Evolutionary conservation across 495 filamentous ascomycete genomes (phyloP), one percentile per base, ranked within the genome.

Genomic region (Bacidia rubella): DNA sequence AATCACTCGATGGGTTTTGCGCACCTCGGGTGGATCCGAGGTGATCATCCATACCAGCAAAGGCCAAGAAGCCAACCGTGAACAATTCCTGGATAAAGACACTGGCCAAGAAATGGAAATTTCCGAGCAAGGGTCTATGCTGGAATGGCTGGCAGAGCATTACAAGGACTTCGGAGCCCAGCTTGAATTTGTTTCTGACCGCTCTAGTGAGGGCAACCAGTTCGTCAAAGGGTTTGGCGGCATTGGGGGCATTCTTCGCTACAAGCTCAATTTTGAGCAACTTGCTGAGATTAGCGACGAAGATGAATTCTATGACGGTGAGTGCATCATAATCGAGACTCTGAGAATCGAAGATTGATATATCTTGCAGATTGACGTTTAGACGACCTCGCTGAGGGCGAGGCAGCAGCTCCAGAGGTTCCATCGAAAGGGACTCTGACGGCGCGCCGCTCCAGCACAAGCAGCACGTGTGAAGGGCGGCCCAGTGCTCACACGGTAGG

Each of bases 241-340:
- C 62, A 93, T 98, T 59, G 92, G 92, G 54, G 90, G 90, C 44
- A 82, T 98, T 60, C 81, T 98, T 64, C 86, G 92, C 56, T 98
- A 98, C 80, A 97, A 96, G 74, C 86, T 98, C 74, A 98, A 98
- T 74, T 98, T 98, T 74, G 92, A 98, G 72, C 93, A 98, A 68
- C 79, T 98, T 66, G 86, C 85, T 62, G 93, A 98, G 69, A 78
- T 82, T 60, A 82, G 86, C 68, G 90, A 95, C 69, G 92, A 98
- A 69, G 92, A 97, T 74, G 90, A 97, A 63, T 96, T 95, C 74
- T 97, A 97, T 71, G 92, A 97, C 73, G 89, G 83, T 86, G 64
- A 59, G 68, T 57, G 21, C n/a, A 43, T 1, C 7, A 35, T 44
- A 32, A 52, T 54, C 54, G 27, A 56, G 52, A 47, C 35, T 47